A percentile compares a stretch with the other conserved stretches of the same genome.
These are phyloP conservation scores for Fragosphaeria purpurea DNA, from an alignment of 2,329 filamentous ascomycete genomes.

Conservation along the genomic window DNA sequence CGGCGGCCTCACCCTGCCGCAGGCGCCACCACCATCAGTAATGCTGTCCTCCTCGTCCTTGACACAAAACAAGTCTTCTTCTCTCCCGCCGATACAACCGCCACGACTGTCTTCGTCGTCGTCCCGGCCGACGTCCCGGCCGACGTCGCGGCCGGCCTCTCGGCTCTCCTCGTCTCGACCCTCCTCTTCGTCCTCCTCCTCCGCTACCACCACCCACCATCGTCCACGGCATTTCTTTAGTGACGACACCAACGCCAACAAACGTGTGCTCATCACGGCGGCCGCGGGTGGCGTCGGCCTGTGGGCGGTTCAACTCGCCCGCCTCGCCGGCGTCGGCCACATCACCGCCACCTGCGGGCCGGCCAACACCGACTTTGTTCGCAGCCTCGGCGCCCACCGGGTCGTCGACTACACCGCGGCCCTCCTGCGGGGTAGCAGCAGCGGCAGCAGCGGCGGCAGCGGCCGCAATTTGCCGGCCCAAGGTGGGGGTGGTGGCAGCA, in stretches of 20 bases:
- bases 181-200: neutral
- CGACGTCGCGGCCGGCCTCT: neutral
- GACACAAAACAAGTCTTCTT: neutral
- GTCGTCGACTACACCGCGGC: conserved; percentile 11
- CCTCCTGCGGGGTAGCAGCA: neutral
- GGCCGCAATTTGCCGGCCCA: neutral
- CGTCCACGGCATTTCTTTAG: neutral
- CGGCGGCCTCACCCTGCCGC: conserved; percentile 8
- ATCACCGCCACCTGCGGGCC: conserved; percentile 12
- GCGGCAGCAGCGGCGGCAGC: neutral
- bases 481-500: neutral
- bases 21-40: neutral
- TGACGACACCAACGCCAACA: conserved; percentile 7
- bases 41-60: neutral
- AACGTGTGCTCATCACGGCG: conserved; percentile 16
- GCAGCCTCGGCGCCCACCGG: conserved; percentile 12
- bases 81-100: neutral
- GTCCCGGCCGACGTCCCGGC: neutral
- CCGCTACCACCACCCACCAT: neutral
- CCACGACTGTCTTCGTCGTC: no score
- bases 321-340: conserved; percentile 13
- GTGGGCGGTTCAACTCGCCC: conserved; percentile 18
- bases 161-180: neutral
- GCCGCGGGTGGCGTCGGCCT: conserved; percentile 15
- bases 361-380: conserved; percentile 11